Evolutionary conservation across 2,329 filamentous ascomycete genomes (phyloP).

Genomic region (Pseudocercospora eumusae): DNA sequence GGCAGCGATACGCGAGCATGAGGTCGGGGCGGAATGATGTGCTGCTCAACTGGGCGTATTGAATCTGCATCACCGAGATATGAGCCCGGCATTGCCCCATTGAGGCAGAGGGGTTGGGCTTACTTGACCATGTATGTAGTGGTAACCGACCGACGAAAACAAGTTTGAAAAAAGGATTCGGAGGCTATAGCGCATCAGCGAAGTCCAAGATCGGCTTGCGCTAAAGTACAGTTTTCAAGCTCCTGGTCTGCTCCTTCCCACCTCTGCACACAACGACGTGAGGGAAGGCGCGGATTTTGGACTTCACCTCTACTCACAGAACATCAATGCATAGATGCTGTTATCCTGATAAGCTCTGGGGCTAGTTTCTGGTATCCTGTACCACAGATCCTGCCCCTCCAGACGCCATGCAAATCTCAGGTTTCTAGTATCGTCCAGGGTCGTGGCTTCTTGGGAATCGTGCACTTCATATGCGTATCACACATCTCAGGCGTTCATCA

Average conservation of each 20-base stretch:
- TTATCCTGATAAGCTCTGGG: constrained; percentile 5
- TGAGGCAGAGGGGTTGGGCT: not conserved
- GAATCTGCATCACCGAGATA: too few relatives aligned
- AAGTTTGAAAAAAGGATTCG: too few relatives aligned
- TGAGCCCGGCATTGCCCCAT: not conserved
- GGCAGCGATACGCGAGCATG: not conserved
- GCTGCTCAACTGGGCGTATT: too few relatives aligned
- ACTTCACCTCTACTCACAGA: not conserved
- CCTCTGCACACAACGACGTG: not conserved
- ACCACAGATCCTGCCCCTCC: constrained; percentile 1
- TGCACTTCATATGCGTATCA: not conserved
- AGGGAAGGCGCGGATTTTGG: not conserved
- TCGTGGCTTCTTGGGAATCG: constrained; percentile 8
- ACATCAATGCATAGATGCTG: constrained; percentile 6
- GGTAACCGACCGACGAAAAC: too few relatives aligned
- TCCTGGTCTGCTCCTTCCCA: not conserved
- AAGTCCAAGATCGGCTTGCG: not conserved
- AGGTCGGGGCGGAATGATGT: not conserved
- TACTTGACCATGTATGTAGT: too few relatives aligned
- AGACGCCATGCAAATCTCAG: constrained; percentile 8
- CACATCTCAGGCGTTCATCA: constrained; percentile 18
- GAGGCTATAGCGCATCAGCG: not conserved
- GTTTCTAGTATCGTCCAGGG: not conserved
- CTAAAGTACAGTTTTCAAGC: not conserved
- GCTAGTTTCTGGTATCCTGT: not conserved